phyloP scores from a whole-genome alignment of 345 rosid species.

The Bruguiera sexangula region DNA sequence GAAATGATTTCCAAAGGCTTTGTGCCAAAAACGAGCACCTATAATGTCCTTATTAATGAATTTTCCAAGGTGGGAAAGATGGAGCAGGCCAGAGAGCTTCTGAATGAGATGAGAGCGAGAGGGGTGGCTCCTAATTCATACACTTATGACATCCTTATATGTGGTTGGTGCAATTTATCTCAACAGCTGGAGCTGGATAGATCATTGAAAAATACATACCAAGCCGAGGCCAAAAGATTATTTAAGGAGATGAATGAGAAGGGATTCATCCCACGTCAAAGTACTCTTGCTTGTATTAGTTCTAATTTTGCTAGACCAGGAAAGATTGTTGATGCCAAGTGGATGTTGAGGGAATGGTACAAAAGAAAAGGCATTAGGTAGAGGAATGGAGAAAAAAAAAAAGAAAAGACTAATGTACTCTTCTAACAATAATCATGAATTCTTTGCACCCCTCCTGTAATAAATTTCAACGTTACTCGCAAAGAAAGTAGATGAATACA shows the following conservation, averaged over 20 bases:
- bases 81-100: conserved; percentile 71
- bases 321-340: conserved; percentile 52
- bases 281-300: conserved; percentile 55
- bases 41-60: conserved; percentile 62
- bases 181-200: conserved; percentile 48
- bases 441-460: no score
- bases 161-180: conserved; percentile 66
- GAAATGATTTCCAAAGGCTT: conserved; percentile 75
- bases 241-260: conserved; percentile 63
- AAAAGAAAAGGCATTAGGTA: conserved; percentile 32
- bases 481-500: no score
- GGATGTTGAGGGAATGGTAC: conserved; percentile 47
- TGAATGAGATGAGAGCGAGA: conserved; percentile 71
- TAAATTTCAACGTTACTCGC: no score
- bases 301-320: conserved; percentile 62
- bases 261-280: conserved; percentile 58
- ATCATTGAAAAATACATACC: conserved; percentile 41
- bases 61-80: conserved; percentile 66
- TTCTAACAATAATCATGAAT: no score
- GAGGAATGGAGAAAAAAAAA: background rate
- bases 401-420: background rate
- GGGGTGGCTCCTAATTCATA: conserved; percentile 58
- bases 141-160: conserved; percentile 65
- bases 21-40: conserved; percentile 71
- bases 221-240: conserved; percentile 56